Base-by-base conservation (phyloP, 306 rosid species). In the Prosopis cineraria region DNA sequence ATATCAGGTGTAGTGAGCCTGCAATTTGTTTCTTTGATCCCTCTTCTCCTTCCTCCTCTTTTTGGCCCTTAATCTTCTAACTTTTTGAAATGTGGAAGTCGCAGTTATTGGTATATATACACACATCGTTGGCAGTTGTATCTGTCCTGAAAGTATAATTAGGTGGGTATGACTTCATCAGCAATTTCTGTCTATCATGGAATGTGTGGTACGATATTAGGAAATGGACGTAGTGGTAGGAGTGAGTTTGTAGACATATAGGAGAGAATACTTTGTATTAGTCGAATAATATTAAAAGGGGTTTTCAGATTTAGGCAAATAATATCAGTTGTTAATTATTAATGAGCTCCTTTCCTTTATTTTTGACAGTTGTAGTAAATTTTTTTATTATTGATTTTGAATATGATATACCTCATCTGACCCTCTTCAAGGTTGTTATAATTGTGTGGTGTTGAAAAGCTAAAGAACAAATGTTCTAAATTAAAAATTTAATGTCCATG, bases 221-320 rank as follows among this genome's bases (percentile, higher is more conserved):
- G 68, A 14, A 68, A 58, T 80, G 40, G 76, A 68, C 68, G 60
- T 70, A 50, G 56, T 68, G 30, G 34, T 59, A 60, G 76, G 81
- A 63, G 58, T 53, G 72, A 62, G 22, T 6, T 63, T 65, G 70
- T 65, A 10, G 37, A 72, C 74, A 24, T 71, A 30, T 72, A 82
- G 52, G 78, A 79, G 78, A 79, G 71, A 62, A 22, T 40, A 22
- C 45, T 43, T 70, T 80, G 79, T 80, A 76, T 39, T 44, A 80
- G 50, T 78, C 73, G 68, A 84, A 76, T 76, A 76, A 76, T 80
- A 63, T 76, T 29, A 50, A 40, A 55, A 4, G 34, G 70, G 20
- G 10, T 50, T 71, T 55, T 75, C 48, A 33, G 20, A 33, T 36
- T 59, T 34, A 53, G 53, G 77, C 58, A 16, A 63, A 72, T 63